A percentile compares a stretch with the other conserved stretches of the same genome.
phyloP scores from a whole-genome alignment of 768 basidiomycete species.

The Termitomyces bulborhizus region DNA sequence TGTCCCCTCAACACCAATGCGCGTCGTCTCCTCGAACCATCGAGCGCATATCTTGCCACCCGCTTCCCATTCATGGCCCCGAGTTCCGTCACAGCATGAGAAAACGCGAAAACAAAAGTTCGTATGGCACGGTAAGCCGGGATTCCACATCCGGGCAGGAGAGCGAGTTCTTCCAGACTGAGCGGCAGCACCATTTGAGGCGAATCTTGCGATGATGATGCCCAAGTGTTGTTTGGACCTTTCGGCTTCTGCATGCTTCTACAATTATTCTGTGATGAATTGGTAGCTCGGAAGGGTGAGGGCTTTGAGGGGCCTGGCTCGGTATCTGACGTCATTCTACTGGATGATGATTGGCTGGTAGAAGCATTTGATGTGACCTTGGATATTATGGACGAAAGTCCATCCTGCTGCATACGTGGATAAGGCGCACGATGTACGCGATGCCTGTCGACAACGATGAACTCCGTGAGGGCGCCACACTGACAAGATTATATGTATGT shows the following conservation, averaged over 20 bases:
- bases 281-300: neutral
- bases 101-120: slow-evolving; percentile 49
- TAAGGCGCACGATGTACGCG: slow-evolving; percentile 69
- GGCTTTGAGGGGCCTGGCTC: slow-evolving; percentile 6
- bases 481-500: slow-evolving; percentile 21
- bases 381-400: slow-evolving; percentile 5
- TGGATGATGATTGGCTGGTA: slow-evolving; percentile 16
- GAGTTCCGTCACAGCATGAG: slow-evolving; percentile 4
- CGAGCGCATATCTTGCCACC: slow-evolving; percentile 4
- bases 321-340: neutral
- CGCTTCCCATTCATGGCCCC: slow-evolving; percentile 3
- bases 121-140: slow-evolving; percentile 80
- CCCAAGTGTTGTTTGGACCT: neutral
- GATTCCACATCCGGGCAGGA: slow-evolving; percentile 73
- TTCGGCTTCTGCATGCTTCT: neutral
- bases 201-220: neutral
- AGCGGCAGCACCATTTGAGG: slow-evolving; percentile 10
- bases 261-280: slow-evolving; percentile 4
- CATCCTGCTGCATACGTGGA: slow-evolving; percentile 34
- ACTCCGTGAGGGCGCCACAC: slow-evolving; percentile 88
- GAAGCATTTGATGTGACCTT: neutral
- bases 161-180: slow-evolving; percentile 68
- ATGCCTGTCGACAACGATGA: slow-evolving; percentile 76
- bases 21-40: slow-evolving; percentile 22
- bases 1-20: slow-evolving; percentile 68